A percentile compares a stretch with the other conserved stretches of the same genome.
These are phyloP conservation scores for Sporothrix sp. DNA, from an alignment of 2,329 filamentous ascomycete species.

Conservation along the genomic window DNA sequence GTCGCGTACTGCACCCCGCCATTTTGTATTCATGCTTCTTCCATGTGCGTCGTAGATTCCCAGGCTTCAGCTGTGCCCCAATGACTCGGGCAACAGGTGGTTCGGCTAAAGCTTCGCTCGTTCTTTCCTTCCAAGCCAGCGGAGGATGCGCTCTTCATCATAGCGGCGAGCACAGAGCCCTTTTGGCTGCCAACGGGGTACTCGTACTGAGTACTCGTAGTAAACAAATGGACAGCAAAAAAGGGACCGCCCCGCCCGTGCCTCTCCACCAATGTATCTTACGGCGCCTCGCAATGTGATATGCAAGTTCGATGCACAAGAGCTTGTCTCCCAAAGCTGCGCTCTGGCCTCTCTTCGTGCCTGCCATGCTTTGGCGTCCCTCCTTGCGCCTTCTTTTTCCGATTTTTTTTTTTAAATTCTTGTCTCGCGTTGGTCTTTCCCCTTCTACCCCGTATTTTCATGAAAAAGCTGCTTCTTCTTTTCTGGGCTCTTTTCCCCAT, in stretches of 20 bases:
- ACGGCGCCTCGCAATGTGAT: no score
- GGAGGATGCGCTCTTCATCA: no score
- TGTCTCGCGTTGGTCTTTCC: not conserved
- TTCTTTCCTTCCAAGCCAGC: not conserved
- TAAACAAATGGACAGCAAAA: no score
- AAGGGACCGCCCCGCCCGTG: not conserved
- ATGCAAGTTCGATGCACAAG: not conserved
- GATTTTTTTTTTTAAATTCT: not conserved
- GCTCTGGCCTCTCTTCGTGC: not conserved
- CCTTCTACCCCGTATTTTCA: not conserved
- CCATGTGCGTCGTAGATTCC: not conserved
- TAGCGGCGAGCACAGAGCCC: no score
- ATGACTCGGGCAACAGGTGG: no score
- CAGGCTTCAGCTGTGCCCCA: no score
- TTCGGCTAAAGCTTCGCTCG: no score
- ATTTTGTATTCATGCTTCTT: not conserved
- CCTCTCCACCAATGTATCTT: conserved; percentile 1
- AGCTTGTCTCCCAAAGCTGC: conserved; percentile 1
- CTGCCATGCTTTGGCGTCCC: not conserved
- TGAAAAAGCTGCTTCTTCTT: not conserved
- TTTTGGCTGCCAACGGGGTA: no score
- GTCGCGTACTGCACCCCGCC: no score
- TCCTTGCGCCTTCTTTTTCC: not conserved
- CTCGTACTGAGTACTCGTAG: not conserved
- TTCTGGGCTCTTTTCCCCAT: not conserved